These are phyloP conservation scores for Hypoxylon lienhwacheense DNA, from an alignment of 495 filamentous ascomycete genomes.

Conservation along the genomic window DNA sequence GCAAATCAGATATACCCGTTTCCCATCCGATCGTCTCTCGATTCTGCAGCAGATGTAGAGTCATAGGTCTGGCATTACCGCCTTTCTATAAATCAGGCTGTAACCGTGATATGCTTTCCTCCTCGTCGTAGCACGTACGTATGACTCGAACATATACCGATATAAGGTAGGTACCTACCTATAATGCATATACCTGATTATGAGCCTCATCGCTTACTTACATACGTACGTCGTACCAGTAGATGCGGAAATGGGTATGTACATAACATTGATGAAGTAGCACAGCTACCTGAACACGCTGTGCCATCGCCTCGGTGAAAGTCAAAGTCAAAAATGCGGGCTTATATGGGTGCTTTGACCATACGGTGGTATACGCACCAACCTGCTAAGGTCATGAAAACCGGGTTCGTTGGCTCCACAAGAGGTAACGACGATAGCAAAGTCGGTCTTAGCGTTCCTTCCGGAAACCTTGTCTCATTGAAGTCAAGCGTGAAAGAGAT, in stretches of 20 bases:
- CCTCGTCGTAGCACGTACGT: slow-evolving; percentile 2
- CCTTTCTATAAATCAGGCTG: slow-evolving; percentile 9
- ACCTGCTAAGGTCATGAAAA: slow-evolving; percentile 15
- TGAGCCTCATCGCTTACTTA: slow-evolving; percentile 19
- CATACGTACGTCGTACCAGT: background rate
- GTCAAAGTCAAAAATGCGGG: slow-evolving; percentile 35
- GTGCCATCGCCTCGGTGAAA: slow-evolving; percentile 28
- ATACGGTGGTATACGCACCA: slow-evolving; percentile 16
- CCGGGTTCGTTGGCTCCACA: slow-evolving; percentile 14
- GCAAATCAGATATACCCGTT: slow-evolving; percentile 12
- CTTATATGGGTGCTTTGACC: slow-evolving; percentile 16
- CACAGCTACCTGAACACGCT: background rate
- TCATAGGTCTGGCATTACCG: slow-evolving; percentile 18
- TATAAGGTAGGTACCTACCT: too few species aligned
- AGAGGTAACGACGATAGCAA: background rate
- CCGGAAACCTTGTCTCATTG: slow-evolving; percentile 18
- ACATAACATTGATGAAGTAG: background rate
- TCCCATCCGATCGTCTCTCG: slow-evolving; percentile 15
- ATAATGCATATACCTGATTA: slow-evolving; percentile 16
- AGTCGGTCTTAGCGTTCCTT: slow-evolving; percentile 10
- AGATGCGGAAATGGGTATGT: background rate
- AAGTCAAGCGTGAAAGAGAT: slow-evolving; percentile 22
- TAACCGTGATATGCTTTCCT: background rate
- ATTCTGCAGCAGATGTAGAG: slow-evolving; percentile 20
- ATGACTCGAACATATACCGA: slow-evolving; percentile 23